Conservation (phyloP, 306 rosid genomes). For the Castanopsis chinensis region DNA sequence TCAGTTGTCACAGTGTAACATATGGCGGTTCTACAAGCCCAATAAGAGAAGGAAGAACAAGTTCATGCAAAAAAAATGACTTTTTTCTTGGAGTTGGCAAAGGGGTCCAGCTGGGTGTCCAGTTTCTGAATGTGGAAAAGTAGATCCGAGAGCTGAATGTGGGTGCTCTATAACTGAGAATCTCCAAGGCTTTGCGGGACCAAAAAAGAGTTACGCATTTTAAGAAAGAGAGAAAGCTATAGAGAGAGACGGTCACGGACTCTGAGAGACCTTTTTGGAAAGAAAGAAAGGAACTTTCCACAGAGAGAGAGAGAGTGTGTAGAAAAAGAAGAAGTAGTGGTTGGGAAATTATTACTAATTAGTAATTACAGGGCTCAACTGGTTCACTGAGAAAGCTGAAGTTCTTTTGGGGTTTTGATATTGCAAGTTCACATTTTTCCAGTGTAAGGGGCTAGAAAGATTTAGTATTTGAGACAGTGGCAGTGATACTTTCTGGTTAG, state of each 20-base stretch:
- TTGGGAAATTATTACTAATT: background rate
- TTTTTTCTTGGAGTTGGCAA: background rate
- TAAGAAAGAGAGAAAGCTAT: background rate
- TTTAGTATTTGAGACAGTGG: background rate
- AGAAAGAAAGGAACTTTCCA: background rate
- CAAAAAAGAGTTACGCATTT: background rate
- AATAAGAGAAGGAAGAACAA: background rate
- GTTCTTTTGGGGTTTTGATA: background rate
- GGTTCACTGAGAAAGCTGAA: background rate
- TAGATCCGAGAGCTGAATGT: conserved; percentile 15
- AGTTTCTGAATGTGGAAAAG: background rate
- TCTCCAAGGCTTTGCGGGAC: background rate
- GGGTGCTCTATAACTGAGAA: background rate
- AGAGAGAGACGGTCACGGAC: background rate
- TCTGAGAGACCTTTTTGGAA: background rate
- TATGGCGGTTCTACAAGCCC: background rate
- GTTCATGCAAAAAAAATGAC: background rate
- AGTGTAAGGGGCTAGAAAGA: background rate
- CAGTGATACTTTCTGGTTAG: background rate
- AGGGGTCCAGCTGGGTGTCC: background rate
- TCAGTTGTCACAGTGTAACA: background rate
- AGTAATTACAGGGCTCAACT: background rate
- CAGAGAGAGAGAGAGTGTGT: background rate
- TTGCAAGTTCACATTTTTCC: background rate
- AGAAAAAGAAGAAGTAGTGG: too few species aligned